Evolutionary conservation across 2,329 filamentous ascomycete species (phyloP).

Genomic region (Fusarium concolor): DNA sequence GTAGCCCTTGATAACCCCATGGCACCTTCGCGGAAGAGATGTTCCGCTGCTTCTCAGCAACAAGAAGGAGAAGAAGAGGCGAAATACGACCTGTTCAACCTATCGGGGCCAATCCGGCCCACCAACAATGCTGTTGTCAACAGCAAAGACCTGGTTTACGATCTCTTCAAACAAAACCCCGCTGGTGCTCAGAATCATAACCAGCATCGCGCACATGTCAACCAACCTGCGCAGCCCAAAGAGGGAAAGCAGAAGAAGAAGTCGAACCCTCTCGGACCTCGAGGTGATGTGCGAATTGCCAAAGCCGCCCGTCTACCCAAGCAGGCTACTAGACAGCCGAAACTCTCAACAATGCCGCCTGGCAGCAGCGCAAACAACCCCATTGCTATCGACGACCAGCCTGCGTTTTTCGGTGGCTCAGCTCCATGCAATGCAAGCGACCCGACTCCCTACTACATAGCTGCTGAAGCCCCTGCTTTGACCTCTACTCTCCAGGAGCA

Average conservation of each 20-base stretch:
- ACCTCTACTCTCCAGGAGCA: neutral
- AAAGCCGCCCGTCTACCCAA: constrained; percentile 10
- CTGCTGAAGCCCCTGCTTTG: neutral
- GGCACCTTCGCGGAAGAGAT: neutral
- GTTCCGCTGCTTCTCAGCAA: neutral
- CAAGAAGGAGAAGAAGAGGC: neutral
- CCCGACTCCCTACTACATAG: neutral
- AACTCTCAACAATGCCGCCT: neutral
- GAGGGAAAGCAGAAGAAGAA: neutral
- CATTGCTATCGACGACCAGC: neutral
- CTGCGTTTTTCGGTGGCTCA: no score
- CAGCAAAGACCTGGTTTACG: neutral
- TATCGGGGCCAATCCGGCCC: neutral
- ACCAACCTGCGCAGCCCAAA: neutral
- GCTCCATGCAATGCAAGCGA: neutral
- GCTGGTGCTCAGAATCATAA: neutral
- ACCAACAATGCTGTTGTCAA: neutral
- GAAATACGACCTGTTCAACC: constrained; percentile 8
- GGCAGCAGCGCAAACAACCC: neutral
- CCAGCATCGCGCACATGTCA: neutral
- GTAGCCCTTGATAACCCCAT: neutral
- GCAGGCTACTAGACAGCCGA: neutral
- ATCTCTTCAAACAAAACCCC: constrained; percentile 1
- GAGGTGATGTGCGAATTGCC: neutral
- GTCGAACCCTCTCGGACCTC: neutral